Conservation (phyloP, 441 rosid species). For the Pelargonium cotyledonis region DNA sequence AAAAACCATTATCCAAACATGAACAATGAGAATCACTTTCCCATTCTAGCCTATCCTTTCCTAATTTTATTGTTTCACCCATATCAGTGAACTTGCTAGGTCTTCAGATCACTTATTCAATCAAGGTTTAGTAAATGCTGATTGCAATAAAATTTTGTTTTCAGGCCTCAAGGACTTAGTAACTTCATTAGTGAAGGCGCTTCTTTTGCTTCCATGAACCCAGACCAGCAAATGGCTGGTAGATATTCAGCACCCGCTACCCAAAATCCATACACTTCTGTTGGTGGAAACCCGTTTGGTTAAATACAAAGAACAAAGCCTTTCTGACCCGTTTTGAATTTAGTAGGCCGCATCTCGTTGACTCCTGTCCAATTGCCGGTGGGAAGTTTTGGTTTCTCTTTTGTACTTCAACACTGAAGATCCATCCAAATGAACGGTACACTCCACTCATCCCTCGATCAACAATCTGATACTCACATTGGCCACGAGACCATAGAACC, state of each 20-base stretch:
- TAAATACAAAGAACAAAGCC: conserved; percentile 21
- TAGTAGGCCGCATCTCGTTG: conserved; percentile 33
- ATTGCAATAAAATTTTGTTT: conserved; percentile 9
- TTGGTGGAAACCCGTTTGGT: conserved; percentile 71
- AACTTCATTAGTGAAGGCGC: conserved; percentile 30
- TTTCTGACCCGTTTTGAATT: conserved; percentile 6
- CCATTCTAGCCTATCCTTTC: no score
- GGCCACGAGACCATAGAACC: no score
- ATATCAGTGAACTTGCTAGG: not conserved
- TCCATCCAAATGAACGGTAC: conserved; percentile 5
- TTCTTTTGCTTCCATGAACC: conserved; percentile 28
- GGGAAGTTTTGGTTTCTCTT: no score
- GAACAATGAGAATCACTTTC: no score
- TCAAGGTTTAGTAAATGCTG: no score
- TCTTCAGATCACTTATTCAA: not conserved
- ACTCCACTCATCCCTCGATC: no score
- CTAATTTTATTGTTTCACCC: not conserved
- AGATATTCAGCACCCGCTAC: conserved; percentile 38
- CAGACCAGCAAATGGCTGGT: conserved; percentile 39
- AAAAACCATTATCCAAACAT: no score
- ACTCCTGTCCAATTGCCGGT: no score
- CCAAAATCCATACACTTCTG: conserved; percentile 37
- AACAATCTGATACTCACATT: no score
- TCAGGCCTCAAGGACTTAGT: conserved; percentile 44
- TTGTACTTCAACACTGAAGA: conserved; percentile 6